phyloP scores from a whole-genome alignment of 2,329 filamentous ascomycete genomes.

The Aspergillus glaucus region DNA sequence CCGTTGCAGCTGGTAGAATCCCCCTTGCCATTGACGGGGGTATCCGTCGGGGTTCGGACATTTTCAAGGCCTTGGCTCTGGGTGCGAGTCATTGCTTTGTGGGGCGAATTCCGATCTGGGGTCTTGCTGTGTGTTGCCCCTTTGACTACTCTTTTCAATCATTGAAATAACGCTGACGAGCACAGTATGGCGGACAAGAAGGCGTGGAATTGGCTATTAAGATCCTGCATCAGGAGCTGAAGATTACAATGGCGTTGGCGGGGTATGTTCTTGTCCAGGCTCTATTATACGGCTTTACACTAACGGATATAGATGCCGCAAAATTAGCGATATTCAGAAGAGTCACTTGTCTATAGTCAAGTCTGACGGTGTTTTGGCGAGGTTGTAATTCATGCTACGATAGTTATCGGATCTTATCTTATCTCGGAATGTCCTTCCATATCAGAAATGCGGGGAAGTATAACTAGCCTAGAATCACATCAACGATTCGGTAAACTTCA shows the following conservation, averaged over 20 bases:
- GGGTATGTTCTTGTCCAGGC: slow-evolving; percentile 14
- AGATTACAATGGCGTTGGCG: slow-evolving; percentile 27
- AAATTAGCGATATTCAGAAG: not conserved
- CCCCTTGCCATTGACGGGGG: slow-evolving; percentile 29
- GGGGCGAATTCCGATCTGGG: slow-evolving; percentile 30
- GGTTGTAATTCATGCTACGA: not conserved
- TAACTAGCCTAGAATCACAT: not conserved
- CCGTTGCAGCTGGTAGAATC: slow-evolving; percentile 25
- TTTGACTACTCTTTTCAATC: slow-evolving; percentile 1
- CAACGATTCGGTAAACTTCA: not conserved
- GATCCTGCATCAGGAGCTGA: slow-evolving; percentile 27
- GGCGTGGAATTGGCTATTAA: slow-evolving; percentile 29
- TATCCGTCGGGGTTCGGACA: slow-evolving; percentile 29
- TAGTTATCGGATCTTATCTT: not conserved
- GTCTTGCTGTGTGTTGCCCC: slow-evolving; percentile 20
- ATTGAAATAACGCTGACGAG: slow-evolving; percentile 2
- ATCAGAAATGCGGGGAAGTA: not conserved
- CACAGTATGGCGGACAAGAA: slow-evolving; percentile 26
- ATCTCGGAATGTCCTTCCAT: not conserved
- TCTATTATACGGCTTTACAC: not conserved
- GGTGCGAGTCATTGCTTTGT: slow-evolving; percentile 28
- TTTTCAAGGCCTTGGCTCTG: slow-evolving; percentile 33
- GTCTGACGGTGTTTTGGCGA: not conserved
- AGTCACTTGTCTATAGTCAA: not conserved
- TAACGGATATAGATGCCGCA: not conserved